phyloP scores from a whole-genome alignment of 768 basidiomycete genomes.

The Phaeotremella fagi region DNA sequence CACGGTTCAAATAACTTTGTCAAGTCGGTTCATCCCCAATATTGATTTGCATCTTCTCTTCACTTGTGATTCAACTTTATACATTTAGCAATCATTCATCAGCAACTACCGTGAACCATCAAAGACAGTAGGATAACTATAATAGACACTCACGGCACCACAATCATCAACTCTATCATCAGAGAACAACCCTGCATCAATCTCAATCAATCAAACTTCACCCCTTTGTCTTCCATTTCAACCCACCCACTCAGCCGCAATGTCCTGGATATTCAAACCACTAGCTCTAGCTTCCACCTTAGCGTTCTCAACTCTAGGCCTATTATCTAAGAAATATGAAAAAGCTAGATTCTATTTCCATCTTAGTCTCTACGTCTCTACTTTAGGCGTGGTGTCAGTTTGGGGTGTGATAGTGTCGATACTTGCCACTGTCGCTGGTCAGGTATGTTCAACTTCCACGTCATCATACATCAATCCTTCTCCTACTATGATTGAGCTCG shows the following conservation, averaged over 20 bases:
- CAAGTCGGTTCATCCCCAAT: too few relatives aligned
- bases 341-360: conserved; percentile 57
- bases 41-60: too few relatives aligned
- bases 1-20: too few relatives aligned
- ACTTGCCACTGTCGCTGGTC: conserved; percentile 57
- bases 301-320: conserved; percentile 38
- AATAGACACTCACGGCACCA: too few relatives aligned
- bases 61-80: too few relatives aligned
- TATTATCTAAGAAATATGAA: conserved; percentile 31
- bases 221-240: neutral
- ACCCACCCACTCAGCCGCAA: neutral
- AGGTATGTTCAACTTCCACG: conserved; percentile 38
- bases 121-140: too few relatives aligned
- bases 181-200: too few relatives aligned
- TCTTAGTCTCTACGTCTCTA: conserved; percentile 65
- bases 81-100: too few relatives aligned
- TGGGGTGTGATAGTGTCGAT: conserved; percentile 67
- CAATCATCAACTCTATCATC: too few relatives aligned
- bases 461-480: neutral
- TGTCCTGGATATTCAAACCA: conserved; percentile 37
- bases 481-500: too few relatives aligned
- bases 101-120: too few relatives aligned
- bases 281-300: conserved; percentile 36
- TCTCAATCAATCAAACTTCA: too few relatives aligned
- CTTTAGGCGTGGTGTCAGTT: conserved; percentile 65